Conservation (phyloP, 2,329 filamentous ascomycete species). For the Fusarium pseudoanthophilum region DNA sequence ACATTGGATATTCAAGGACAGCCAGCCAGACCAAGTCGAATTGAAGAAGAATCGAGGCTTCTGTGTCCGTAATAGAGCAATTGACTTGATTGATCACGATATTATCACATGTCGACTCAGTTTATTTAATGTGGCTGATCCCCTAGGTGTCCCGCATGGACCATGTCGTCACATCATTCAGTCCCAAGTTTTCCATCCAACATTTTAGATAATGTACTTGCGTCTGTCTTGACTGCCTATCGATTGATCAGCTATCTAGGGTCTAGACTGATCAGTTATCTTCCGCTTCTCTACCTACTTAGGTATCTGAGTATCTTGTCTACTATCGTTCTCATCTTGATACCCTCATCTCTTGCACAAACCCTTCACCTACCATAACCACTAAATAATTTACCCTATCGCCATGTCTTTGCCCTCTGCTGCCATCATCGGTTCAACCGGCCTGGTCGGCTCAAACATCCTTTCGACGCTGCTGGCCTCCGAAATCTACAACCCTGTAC, state of each 20-base stretch:
- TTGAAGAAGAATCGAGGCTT: background rate
- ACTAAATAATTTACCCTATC: background rate
- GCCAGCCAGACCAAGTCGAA: background rate
- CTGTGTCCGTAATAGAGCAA: background rate
- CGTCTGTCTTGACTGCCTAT: background rate
- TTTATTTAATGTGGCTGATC: conserved; percentile 9
- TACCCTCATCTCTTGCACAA: conserved; percentile 1
- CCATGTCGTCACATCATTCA: conserved; percentile 9
- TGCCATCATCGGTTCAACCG: conserved; percentile 72
- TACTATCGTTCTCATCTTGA: background rate
- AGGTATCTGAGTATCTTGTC: background rate
- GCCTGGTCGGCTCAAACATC: conserved; percentile 78
- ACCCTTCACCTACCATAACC: background rate
- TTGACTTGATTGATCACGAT: background rate
- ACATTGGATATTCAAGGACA: no score
- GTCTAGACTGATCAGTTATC: background rate
- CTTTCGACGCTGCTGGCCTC: conserved; percentile 71
- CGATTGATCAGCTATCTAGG: background rate
- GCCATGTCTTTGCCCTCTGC: conserved; percentile 54
- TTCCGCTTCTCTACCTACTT: background rate
- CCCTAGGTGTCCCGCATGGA: background rate
- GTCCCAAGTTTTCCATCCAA: background rate
- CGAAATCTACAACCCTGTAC: conserved; percentile 62
- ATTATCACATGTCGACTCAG: background rate
- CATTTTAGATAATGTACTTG: background rate